Base-by-base conservation (phyloP, 164 flowering plant species). In the Annona squamosa region DNA sequence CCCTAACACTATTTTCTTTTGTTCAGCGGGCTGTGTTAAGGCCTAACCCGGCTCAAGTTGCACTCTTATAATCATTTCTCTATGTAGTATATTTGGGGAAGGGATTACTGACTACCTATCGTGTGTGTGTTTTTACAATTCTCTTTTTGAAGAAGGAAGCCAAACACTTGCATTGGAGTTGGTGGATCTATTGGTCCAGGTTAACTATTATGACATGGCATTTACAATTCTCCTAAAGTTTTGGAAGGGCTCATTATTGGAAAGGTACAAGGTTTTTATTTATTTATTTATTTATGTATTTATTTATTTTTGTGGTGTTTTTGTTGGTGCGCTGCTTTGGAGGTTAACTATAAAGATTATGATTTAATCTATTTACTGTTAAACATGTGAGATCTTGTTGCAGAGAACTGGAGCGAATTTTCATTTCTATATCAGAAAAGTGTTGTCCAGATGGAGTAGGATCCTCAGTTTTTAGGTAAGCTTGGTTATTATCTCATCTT, bases 341-440 rank as follows among this genome's bases (percentile, higher is more conserved):
- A 46, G 37, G 42, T 37, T n/a, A 4, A 48, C 66, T 13, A 67
- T 37, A 46, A 3, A 42, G 17, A 7, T 5, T 13, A 67, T 26
- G 63, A 59, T 62, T 63, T 16, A 7, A 6, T 47, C 17, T 70
- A 13, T 61, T 56, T 73, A 62, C 45, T n/a, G 48, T 18, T 70
- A 52, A 76, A 72, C 13, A 12, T 71, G 46, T 4, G 26, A 68
- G 3, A 18, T 74, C 45, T 57, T 67, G 70, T 64, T 70, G 41
- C 81, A 95, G 99, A 86, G 92, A 88, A 78, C 78, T 95, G 78
- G 99, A 90, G 75, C 89, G 81, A 75, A 87, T 89, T 68, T 93
- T 95, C 73, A 67, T 75, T 68, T 80, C 89, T 47, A 80, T 95
- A 81, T 82, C 99, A 62, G 75, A 87, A 73, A 90, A 89, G 81